A percentile compares a stretch with the other conserved stretches of the same genome.
These are phyloP conservation scores for Cyberlindnera veronae DNA, from an alignment of 805 yeast genomes.

Conservation along the genomic window DNA sequence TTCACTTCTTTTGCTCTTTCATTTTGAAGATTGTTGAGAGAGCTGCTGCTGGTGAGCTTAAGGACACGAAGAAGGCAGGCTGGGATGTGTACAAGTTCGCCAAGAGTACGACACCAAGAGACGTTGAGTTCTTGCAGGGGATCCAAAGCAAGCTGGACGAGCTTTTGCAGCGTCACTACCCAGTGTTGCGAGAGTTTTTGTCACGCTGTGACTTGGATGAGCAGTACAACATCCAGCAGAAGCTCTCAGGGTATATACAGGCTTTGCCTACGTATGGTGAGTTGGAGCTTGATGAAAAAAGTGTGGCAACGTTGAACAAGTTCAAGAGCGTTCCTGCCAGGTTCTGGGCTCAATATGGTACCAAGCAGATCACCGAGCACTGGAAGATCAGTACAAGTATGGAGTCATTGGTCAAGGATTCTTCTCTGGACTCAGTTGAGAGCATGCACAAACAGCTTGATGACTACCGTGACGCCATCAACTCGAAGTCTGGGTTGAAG, in stretches of 20 bases:
- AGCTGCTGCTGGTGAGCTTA: neutral
- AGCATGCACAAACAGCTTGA: slow-evolving; percentile 5
- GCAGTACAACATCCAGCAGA: slow-evolving; percentile 6
- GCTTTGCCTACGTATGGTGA: slow-evolving; percentile 2
- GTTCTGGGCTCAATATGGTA: slow-evolving; percentile 25
- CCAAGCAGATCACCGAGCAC: slow-evolving; percentile 26
- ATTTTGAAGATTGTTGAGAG: neutral
- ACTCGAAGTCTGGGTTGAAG: slow-evolving; percentile 3
- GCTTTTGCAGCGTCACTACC: neutral
- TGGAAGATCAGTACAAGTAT: too few relatives aligned
- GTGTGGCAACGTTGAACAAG: slow-evolving; percentile 1
- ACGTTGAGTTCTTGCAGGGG: too few relatives aligned
- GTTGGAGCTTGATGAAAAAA: slow-evolving; percentile 6
- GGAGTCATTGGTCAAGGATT: too few relatives aligned
- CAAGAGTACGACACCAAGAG: too few relatives aligned
- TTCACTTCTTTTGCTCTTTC: slow-evolving; percentile 3
- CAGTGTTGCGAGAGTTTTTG: neutral
- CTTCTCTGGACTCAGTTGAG: too few relatives aligned
- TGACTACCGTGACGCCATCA: slow-evolving; percentile 3
- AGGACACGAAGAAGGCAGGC: neutral
- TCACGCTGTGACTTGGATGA: slow-evolving; percentile 7
- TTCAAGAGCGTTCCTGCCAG: slow-evolving; percentile 10
- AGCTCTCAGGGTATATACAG: slow-evolving; percentile 8
- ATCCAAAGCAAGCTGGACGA: too few relatives aligned
- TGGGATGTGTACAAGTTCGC: too few relatives aligned